Percentiles rank a stretch among this genome's conserved stretches.
Evolutionary conservation across 768 basidiomycete species (phyloP).

Genomic region (Chalciporus piperatus): DNA sequence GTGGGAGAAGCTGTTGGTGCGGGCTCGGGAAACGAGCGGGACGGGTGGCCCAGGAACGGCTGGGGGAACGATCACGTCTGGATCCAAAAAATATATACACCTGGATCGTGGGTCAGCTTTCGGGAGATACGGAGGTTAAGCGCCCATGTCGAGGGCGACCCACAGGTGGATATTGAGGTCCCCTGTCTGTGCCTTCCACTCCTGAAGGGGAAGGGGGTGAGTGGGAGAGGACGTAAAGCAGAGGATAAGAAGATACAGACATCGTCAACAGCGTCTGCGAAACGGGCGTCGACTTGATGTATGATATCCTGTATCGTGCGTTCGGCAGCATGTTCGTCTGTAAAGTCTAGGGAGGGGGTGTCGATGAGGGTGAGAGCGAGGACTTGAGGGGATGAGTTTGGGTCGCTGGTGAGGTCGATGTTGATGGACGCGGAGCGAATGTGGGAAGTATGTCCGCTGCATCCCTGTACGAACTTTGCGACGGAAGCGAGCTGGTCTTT

Average conservation of each 20-base stretch:
- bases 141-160: constrained; percentile 36
- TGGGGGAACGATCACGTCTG: constrained; percentile 74
- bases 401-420: constrained; percentile 58
- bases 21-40: constrained; percentile 65
- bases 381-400: constrained; percentile 41
- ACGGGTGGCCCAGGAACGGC: constrained; percentile 63
- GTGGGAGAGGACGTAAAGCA: constrained; percentile 18
- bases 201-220: constrained; percentile 42
- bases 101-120: constrained; percentile 38
- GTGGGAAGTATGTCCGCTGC: constrained; percentile 67
- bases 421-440: constrained; percentile 70
- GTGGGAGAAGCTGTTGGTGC: constrained; percentile 69
- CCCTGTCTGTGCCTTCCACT: constrained; percentile 64
- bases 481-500: constrained; percentile 78
- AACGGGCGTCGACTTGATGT: constrained; percentile 68
- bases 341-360: constrained; percentile 77
- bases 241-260: constrained; percentile 47
- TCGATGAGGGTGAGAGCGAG: constrained; percentile 74
- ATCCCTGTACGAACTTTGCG: constrained; percentile 80
- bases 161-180: constrained; percentile 84
- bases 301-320: constrained; percentile 64
- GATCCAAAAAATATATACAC: constrained; percentile 87
- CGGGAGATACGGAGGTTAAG: constrained; percentile 14
- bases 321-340: constrained; percentile 63
- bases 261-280: constrained; percentile 72